Evolutionary conservation across 2,329 filamentous ascomycete genomes (phyloP).

Genomic region (Microcyclosporella mali): DNA sequence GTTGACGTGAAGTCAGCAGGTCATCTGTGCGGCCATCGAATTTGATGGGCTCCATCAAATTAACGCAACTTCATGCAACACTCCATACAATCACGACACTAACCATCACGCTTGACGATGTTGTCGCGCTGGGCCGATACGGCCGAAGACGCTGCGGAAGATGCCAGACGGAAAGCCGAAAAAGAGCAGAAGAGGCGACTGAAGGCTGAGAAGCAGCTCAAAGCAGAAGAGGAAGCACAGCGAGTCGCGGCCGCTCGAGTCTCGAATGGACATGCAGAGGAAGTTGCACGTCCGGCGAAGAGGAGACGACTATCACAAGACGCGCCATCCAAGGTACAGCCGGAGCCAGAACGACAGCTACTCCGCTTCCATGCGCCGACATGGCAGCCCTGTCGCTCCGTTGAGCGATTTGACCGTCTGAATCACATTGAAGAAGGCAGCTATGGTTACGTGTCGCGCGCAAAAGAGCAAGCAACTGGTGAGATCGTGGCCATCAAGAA

Average conservation of each 20-base stretch:
- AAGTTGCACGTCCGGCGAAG: slow-evolving; percentile 47
- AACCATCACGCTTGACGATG: slow-evolving; percentile 18
- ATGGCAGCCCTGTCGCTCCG: slow-evolving; percentile 68
- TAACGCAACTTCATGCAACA: no score
- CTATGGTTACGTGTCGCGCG: slow-evolving; percentile 89
- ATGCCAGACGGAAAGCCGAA: slow-evolving; percentile 66
- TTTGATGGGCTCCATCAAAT: no score
- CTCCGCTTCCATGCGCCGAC: slow-evolving; percentile 63
- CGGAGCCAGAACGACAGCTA: slow-evolving; percentile 48
- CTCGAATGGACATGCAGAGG: slow-evolving; percentile 23
- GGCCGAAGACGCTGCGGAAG: slow-evolving; percentile 70
- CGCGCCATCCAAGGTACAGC: slow-evolving; percentile 23
- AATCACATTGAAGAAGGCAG: slow-evolving; percentile 98
- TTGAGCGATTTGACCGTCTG: slow-evolving; percentile 82
- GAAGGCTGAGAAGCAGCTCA: slow-evolving; percentile 74
- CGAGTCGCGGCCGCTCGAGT: slow-evolving; percentile 30
- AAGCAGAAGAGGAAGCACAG: slow-evolving; percentile 49
- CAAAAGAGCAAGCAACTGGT: slow-evolving; percentile 65
- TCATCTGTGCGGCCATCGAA: no score
- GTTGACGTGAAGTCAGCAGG: not conserved
- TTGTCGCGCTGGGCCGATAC: slow-evolving; percentile 80
- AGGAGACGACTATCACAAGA: slow-evolving; percentile 56
- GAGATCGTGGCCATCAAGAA: slow-evolving; percentile 87
- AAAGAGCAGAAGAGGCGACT: slow-evolving; percentile 84
- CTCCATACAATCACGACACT: no score